Evolutionary conservation across 768 basidiomycete species (phyloP).

Genomic region (Austroboletus festivus): DNA sequence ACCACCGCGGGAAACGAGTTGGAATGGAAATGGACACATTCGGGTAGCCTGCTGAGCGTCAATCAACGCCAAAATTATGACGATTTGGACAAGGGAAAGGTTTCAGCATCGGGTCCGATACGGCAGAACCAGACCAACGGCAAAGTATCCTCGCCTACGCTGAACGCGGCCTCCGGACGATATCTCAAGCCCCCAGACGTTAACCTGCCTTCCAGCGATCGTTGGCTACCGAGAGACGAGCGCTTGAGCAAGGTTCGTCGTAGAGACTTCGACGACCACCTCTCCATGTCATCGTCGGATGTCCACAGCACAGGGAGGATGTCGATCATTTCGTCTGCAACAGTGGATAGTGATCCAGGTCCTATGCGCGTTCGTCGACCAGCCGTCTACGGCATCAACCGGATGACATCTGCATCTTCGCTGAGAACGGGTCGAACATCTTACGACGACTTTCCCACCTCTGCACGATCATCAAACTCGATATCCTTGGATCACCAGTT

Average conservation of each 20-base stretch:
- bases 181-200: conserved; percentile 42
- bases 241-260: conserved; percentile 74
- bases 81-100: conserved; percentile 43
- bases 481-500: conserved; percentile 75
- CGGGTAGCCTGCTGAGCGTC: conserved; percentile 44
- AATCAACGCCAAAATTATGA: conserved; percentile 30
- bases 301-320: conserved; percentile 70
- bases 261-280: conserved; percentile 85
- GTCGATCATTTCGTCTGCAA: conserved; percentile 78
- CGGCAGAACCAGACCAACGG: conserved; percentile 51
- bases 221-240: conserved; percentile 52
- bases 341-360: conserved; percentile 85
- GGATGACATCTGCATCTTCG: conserved; percentile 76
- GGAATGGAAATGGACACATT: conserved; percentile 54
- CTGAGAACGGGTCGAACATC: conserved; percentile 55
- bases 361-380: conserved; percentile 65
- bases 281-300: conserved; percentile 88
- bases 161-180: conserved; percentile 61
- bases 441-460: conserved; percentile 69
- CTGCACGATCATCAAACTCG: conserved; percentile 76
- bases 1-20: conserved; percentile 48
- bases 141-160: conserved; percentile 43
- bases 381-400: conserved; percentile 61
- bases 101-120: conserved; percentile 60
- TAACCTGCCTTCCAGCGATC: conserved; percentile 37